Evolutionary conservation across 495 filamentous ascomycete genomes (phyloP).

Genomic region (Lepidopterella palustris): DNA sequence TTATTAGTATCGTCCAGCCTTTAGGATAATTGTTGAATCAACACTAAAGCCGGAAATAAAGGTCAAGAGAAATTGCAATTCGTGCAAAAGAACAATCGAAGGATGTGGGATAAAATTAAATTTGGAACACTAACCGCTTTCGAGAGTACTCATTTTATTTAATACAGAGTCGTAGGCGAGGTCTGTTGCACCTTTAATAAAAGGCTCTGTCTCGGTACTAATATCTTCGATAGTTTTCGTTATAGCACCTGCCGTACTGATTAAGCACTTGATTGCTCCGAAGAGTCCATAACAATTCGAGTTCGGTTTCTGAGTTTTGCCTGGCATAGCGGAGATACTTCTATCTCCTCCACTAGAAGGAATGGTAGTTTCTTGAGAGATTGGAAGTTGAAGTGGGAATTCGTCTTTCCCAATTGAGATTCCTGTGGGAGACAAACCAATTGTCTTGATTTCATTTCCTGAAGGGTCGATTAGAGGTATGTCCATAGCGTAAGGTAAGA

Average conservation of each 20-base stretch:
- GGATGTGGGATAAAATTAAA: too few relatives aligned
- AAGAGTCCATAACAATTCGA: neutral
- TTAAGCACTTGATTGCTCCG: neutral
- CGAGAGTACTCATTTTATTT: too few relatives aligned
- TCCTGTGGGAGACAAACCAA: neutral
- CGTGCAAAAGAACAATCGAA: too few relatives aligned
- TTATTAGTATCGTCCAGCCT: too few relatives aligned
- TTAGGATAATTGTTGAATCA: too few relatives aligned
- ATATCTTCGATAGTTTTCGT: neutral
- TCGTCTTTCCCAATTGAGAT: neutral
- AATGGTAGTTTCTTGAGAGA: neutral
- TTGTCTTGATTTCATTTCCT: neutral
- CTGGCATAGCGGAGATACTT: neutral
- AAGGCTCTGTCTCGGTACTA: neutral
- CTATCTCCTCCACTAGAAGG: too few relatives aligned
- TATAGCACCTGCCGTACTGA: neutral
- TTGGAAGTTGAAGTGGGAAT: neutral
- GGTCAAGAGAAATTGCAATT: too few relatives aligned
- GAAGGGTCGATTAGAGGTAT: neutral
- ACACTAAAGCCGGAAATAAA: too few relatives aligned
- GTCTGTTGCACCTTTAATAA: neutral
- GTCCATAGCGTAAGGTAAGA: neutral
- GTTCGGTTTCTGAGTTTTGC: neutral
- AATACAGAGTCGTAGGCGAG: too few relatives aligned
- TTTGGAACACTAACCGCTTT: too few relatives aligned